A percentile compares a stretch with the other conserved stretches of the same genome.
phyloP scores from a whole-genome alignment of 805 yeast species.

The Sugiyamaella smithiae region DNA sequence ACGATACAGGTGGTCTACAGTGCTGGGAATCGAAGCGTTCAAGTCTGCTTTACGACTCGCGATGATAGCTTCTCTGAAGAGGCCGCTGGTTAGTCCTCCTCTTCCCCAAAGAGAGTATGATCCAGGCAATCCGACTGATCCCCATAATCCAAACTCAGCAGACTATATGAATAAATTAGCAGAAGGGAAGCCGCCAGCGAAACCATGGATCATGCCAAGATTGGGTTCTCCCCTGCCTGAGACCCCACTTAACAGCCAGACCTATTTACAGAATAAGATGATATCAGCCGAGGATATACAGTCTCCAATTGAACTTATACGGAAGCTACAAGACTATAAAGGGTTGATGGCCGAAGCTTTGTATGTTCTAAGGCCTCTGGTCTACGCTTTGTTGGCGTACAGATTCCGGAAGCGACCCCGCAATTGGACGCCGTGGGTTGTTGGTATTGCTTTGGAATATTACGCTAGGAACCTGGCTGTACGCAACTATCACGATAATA shows the following conservation, averaged over 20 bases:
- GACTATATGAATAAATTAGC: neutral
- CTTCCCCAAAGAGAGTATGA: slow-evolving; percentile 37
- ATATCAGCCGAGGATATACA: slow-evolving; percentile 35
- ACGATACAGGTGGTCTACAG: slow-evolving; percentile 28
- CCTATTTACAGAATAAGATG: slow-evolving; percentile 27
- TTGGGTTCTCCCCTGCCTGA: slow-evolving; percentile 24
- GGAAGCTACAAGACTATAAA: slow-evolving; percentile 23
- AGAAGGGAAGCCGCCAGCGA: slow-evolving; percentile 1
- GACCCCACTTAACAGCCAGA: slow-evolving; percentile 22
- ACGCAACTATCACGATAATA: slow-evolving; percentile 23
- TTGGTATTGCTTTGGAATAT: slow-evolving; percentile 37
- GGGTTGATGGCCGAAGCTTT: slow-evolving; percentile 33
- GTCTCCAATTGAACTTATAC: slow-evolving; percentile 32
- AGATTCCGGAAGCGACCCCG: slow-evolving; percentile 19
- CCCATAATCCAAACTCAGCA: neutral
- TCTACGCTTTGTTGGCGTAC: slow-evolving; percentile 36
- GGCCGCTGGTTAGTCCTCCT: slow-evolving; percentile 32
- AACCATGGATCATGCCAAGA: slow-evolving; percentile 29
- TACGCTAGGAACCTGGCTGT: slow-evolving; percentile 29
- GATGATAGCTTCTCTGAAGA: slow-evolving; percentile 29
- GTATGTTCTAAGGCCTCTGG: slow-evolving; percentile 38
- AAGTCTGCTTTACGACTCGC: slow-evolving; percentile 34
- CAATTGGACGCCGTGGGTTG: slow-evolving; percentile 42
- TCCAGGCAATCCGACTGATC: slow-evolving; percentile 24
- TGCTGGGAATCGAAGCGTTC: slow-evolving; percentile 31